Evolutionary conservation across 352 stramenopile species (phyloP).

Genomic region (Phytophthora melonis): DNA sequence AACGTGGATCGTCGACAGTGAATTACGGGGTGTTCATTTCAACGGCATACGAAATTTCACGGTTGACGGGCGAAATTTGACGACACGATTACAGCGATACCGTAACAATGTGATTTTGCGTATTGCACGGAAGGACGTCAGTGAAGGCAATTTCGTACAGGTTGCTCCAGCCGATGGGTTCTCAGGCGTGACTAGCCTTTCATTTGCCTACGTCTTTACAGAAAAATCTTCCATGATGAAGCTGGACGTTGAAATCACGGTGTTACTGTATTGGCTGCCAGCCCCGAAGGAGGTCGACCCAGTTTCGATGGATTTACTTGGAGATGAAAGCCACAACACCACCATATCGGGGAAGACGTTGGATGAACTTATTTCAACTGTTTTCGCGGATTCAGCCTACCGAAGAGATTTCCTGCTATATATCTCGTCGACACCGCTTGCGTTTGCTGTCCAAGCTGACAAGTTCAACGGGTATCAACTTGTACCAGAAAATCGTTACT

Average conservation of each 20-base stretch:
- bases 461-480: conserved; percentile 19
- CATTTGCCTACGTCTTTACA: conserved; percentile 34
- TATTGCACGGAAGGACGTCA: conserved; percentile 21
- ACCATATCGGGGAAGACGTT: conserved; percentile 9
- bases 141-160: conserved; percentile 5
- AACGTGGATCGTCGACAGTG: conserved; percentile 14
- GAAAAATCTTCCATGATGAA: conserved; percentile 18
- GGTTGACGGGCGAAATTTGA: conserved; percentile 12
- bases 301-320: conserved; percentile 18
- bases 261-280: conserved; percentile 30
- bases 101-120: not conserved
- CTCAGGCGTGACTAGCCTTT: conserved; percentile 14
- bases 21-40: conserved; percentile 20
- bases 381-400: conserved; percentile 28
- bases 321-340: conserved; percentile 22
- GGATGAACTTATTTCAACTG: conserved; percentile 29
- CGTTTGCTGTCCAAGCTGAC: conserved; percentile 12
- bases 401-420: conserved; percentile 28
- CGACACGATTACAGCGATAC: conserved; percentile 1
- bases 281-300: conserved; percentile 24
- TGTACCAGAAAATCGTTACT: conserved; percentile 30
- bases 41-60: conserved; percentile 19
- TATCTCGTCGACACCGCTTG: conserved; percentile 30
- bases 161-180: conserved; percentile 20
- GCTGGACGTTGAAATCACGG: conserved; percentile 21